Evolutionary conservation across 2,329 filamentous ascomycete species (phyloP).

Genomic region (Nannizzia gypsea): DNA sequence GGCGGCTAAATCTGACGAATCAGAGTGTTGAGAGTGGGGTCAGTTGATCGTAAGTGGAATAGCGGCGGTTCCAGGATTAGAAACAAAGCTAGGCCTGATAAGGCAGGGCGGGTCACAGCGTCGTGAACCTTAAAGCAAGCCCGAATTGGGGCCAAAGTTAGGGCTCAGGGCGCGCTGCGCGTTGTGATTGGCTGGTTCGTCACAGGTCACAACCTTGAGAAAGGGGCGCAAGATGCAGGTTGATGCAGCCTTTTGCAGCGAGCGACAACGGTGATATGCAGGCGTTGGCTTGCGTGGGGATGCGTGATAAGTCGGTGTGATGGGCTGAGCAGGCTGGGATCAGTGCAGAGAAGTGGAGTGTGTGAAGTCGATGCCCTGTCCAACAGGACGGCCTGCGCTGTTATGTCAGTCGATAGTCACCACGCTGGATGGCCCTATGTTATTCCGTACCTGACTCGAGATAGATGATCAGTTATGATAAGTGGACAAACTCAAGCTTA

Average conservation of each 20-base stretch:
- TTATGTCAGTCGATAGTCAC: background rate
- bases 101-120: constrained; percentile 8
- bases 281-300: background rate
- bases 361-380: background rate
- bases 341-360: constrained; percentile 1
- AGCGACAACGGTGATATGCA: background rate
- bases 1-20: constrained; percentile 12
- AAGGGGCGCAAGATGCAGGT: background rate
- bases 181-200: constrained; percentile 8
- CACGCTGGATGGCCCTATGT: background rate
- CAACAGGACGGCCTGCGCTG: background rate
- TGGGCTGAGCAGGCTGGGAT: background rate
- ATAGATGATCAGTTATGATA: background rate
- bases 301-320: constrained; percentile 4
- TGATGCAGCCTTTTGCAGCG: background rate
- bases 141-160: constrained; percentile 11
- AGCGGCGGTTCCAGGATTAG: constrained; percentile 11
- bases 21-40: background rate
- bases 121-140: constrained; percentile 6
- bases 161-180: constrained; percentile 4
- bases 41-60: background rate
- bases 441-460: background rate
- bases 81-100: constrained; percentile 10
- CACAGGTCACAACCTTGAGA: background rate
- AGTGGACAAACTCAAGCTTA: background rate